These are phyloP conservation scores for Cystobasidiaceae sp. DNA, from an alignment of 1,284 basidiomycete species.

Conservation along the genomic window DNA sequence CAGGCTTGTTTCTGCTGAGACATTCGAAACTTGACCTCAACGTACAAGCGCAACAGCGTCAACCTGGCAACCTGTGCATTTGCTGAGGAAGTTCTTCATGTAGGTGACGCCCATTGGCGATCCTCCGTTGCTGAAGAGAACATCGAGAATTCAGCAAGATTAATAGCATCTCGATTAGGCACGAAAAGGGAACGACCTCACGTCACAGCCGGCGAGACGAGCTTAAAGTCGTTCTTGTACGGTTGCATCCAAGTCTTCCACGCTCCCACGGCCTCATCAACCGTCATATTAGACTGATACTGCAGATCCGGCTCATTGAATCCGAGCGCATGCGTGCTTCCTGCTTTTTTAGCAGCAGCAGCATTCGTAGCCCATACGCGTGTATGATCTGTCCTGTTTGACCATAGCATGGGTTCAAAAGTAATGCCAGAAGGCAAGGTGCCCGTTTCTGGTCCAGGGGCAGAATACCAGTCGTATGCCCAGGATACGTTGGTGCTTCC, in stretches of 20 bases:
- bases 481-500: conserved; percentile 5
- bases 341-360: conserved; percentile 16
- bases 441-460: not conserved
- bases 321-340: conserved; percentile 13
- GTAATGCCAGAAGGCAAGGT: conserved; percentile 20
- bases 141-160: not conserved
- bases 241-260: conserved; percentile 37
- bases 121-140: conserved; percentile 24
- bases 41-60: conserved; percentile 6
- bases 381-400: not conserved
- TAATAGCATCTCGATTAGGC: not conserved
- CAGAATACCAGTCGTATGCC: conserved; percentile 36
- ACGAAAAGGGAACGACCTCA: conserved; percentile 4
- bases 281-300: conserved; percentile 34
- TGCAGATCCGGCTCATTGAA: conserved; percentile 36
- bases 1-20: too few relatives aligned
- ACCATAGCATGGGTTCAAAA: conserved; percentile 36
- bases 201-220: conserved; percentile 36
- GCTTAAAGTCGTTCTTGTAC: conserved; percentile 33
- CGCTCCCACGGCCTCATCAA: conserved; percentile 10
- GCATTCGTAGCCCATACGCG: conserved; percentile 7
- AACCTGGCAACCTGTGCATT: conserved; percentile 21
- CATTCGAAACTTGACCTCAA: not conserved
- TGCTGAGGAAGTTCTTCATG: conserved; percentile 19
- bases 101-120: conserved; percentile 27